Base-by-base conservation (phyloP, 148 eudicot genomes). In the Persicaria tinctoria region DNA sequence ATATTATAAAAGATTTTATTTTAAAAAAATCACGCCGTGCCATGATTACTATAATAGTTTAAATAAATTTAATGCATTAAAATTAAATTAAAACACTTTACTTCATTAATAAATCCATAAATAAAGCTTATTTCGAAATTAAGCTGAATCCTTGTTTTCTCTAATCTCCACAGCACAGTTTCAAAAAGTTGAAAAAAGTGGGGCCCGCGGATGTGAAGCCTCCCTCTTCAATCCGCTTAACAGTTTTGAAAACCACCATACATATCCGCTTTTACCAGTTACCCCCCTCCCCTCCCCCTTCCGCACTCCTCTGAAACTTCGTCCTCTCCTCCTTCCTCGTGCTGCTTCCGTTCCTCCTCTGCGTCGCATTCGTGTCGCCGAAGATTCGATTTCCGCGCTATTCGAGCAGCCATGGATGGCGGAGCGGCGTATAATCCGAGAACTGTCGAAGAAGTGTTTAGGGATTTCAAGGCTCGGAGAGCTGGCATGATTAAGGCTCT, bases 361-460 rank as follows among this genome's bases (percentile, higher is more conserved):
- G 17, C 18, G 7, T 17, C 3, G 32, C 8, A 18, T 27, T 57
- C 10, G 9, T 5, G 56, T 5, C 11, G 7, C 4, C 16, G 4
- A 53, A 53, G 4, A 8, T 3, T 57, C 63, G 10, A 6, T n/a
- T 57, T 57, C 8, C 32, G 8, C 6, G 32, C 20, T 4, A 18
- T 55, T 5, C 12, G n/a, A 6, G n/a, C 6, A 5, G 8, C 17
- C 27, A 86, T 85, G 87, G 87, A 87, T 50, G 73, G 76, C 46
- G 87, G 79, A 51, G 84, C 77, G n/a, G 78, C 70, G 75, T 78
- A 82, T 60, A 87, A 83, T 75, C 88, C 88, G 17, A 78, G 88
- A 5, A 85, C 90, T 3, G 90, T 87, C 2, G 90, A 87, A 77
- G 87, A 87, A 51, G 88, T 87, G 53, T 87, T 87, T 66, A 87